These are phyloP conservation scores for Rhizopus sp. DNA, from an alignment of 371 early-diverging fungal genomes.

Conservation along the genomic window DNA sequence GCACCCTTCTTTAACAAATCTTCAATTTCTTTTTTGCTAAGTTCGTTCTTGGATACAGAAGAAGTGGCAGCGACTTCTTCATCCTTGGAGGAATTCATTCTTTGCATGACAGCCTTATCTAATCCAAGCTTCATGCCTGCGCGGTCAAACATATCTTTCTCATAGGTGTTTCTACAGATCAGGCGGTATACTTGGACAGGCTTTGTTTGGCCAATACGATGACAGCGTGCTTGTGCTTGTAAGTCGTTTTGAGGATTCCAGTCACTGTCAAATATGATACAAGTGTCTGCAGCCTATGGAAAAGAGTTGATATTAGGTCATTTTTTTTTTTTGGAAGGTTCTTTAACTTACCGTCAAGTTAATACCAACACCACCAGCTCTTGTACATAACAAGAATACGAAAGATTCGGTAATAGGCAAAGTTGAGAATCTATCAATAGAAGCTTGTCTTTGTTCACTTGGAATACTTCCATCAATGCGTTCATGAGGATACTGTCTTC, in stretches of 20 bases:
- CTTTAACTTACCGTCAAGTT: constrained; percentile 65
- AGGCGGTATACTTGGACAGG: constrained; percentile 86
- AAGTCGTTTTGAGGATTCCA: constrained; percentile 97
- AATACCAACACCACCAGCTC: constrained; percentile 94
- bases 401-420: constrained; percentile 71
- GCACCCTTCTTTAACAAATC: constrained; percentile 88
- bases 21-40: constrained; percentile 83
- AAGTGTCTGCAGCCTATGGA: constrained; percentile 82
- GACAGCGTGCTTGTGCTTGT: constrained; percentile 92
- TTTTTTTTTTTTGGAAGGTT: background rate
- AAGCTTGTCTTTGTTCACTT: constrained; percentile 89
- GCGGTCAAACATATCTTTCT: constrained; percentile 94
- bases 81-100: constrained; percentile 11
- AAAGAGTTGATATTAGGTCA: background rate
- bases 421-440: constrained; percentile 90
- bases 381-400: constrained; percentile 82
- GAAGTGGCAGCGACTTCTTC: constrained; percentile 14
- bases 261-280: constrained; percentile 93
- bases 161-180: constrained; percentile 90
- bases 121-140: constrained; percentile 92
- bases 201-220: constrained; percentile 94
- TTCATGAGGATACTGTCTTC: constrained; percentile 75
- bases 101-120: constrained; percentile 80
- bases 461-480: constrained; percentile 89
- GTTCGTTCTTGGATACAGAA: constrained; percentile 36